Percentiles rank a stretch among this genome's conserved stretches.
phyloP scores from a whole-genome alignment of 2,329 filamentous ascomycete species.

The Aspergillus piperis region DNA sequence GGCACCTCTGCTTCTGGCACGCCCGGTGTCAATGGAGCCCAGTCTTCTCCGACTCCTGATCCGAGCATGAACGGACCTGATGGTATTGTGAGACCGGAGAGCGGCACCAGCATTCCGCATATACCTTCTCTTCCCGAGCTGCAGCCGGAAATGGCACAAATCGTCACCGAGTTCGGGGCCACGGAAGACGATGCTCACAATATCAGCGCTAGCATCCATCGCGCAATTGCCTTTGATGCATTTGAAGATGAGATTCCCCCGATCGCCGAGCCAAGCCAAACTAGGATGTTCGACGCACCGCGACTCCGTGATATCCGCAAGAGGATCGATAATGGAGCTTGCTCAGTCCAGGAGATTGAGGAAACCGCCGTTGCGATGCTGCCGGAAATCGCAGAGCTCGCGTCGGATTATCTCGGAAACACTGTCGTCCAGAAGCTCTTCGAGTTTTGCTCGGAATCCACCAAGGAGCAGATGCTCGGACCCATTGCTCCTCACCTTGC shows the following conservation, averaged over 20 bases:
- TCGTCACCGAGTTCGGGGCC: constrained; percentile 86
- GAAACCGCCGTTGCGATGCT: constrained; percentile 91
- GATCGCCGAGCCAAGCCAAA: constrained; percentile 83
- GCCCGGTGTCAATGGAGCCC: constrained; percentile 82
- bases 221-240: constrained; percentile 70
- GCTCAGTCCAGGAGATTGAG: constrained; percentile 85
- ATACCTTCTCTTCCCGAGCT: constrained; percentile 76
- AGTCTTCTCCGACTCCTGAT: constrained; percentile 88
- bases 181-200: constrained; percentile 72
- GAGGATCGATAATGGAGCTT: constrained; percentile 91
- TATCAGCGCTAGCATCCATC: constrained; percentile 73
- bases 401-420: constrained; percentile 96
- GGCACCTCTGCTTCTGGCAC: constrained; percentile 78
- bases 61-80: constrained; percentile 57
- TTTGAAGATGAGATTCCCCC: constrained; percentile 85
- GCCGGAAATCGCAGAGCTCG: constrained; percentile 89
- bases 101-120: constrained; percentile 47
- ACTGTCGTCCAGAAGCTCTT: constrained; percentile 99
- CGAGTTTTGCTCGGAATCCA: constrained; percentile 87
- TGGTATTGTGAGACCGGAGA: constrained; percentile 32
- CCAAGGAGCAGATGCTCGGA: constrained; percentile 86
- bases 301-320: constrained; percentile 95
- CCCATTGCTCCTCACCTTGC: constrained; percentile 90
- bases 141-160: constrained; percentile 77
- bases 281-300: constrained; percentile 87